Evolutionary conservation across 441 rosid genomes (phyloP).

Genomic region (Populus hybrid): DNA sequence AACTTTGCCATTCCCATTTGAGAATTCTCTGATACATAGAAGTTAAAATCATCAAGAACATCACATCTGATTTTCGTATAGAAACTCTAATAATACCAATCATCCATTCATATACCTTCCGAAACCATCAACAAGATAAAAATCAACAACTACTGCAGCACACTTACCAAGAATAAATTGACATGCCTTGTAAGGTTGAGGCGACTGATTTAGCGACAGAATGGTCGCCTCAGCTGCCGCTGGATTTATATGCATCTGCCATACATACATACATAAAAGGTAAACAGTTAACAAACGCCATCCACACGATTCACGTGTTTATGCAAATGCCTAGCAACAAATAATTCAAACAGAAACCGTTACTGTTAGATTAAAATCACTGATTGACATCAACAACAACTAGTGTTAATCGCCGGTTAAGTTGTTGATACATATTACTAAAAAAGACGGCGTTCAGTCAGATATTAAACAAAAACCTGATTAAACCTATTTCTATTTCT

Average conservation of each 20-base stretch:
- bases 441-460: neutral
- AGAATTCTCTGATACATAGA: constrained; percentile 62
- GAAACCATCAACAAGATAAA: neutral
- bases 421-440: neutral
- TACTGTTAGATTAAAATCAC: neutral
- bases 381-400: neutral
- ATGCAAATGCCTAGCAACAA: neutral
- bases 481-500: neutral
- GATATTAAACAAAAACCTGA: neutral
- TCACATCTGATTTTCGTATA: neutral
- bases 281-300: neutral
- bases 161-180: constrained; percentile 78
- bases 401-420: neutral
- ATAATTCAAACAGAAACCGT: neutral
- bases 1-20: constrained; percentile 91
- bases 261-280: neutral
- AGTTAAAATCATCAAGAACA: neutral
- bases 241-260: constrained; percentile 80
- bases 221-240: constrained; percentile 86
- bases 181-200: constrained; percentile 85
- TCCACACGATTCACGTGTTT: neutral
- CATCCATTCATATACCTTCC: neutral
- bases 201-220: constrained; percentile 72
- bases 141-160: neutral
- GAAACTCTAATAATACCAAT: neutral